Evolutionary conservation across 2,329 filamentous ascomycete genomes (phyloP), one percentile per base, ranked within the genome.

Genomic region (Stagonosporopsis vannaccii): DNA sequence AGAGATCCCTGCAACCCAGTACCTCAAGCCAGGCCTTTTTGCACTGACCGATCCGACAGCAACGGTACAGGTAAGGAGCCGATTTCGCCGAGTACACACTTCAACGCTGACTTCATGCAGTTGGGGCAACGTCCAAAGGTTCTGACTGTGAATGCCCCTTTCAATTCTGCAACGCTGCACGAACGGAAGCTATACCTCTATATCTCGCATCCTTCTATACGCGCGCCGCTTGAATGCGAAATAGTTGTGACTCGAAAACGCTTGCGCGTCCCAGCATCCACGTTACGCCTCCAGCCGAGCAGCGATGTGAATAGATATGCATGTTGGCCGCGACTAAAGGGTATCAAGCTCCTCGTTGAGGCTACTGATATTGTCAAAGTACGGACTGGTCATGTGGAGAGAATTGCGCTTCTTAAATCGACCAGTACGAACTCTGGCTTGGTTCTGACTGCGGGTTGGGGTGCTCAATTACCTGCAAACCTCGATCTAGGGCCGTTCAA

Each of bases 131-230:
- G 30, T 17, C 51, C 66, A 8, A 74, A 71, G 37, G 68, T 74
- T 3, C 61, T 75, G 35, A 62, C 66, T 2, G 50, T 71, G 1
- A 66, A 69, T 43, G 74, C 73, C 17, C 74, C 73, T 3, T 72
- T 73, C 52, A 75, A 76, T 45, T 75, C 73, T 19, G 71, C 69
- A 1, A 71, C 71, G 6, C 63, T 75, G 4, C 70, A 76, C 47
- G 72, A 76, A 44, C 65, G 75, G n/a, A 73, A 69, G 28, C 49
- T 76, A 12, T 76, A 71, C 52, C 35, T 78, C 13, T 76, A 77
- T 56, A 73, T 78, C 43, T 64, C 71, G 22, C 71, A 77, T 51
- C 56, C 67, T 11, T 69, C 74, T 20, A 58, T 73, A 22, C 59
- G 63, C 37, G 59, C 69, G 32, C 74, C 74, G 2, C 53, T 78